Evolutionary conservation across 257 asterid species (phyloP), one percentile per base, ranked within the genome.

Genomic region (Linderniella brevidens): DNA sequence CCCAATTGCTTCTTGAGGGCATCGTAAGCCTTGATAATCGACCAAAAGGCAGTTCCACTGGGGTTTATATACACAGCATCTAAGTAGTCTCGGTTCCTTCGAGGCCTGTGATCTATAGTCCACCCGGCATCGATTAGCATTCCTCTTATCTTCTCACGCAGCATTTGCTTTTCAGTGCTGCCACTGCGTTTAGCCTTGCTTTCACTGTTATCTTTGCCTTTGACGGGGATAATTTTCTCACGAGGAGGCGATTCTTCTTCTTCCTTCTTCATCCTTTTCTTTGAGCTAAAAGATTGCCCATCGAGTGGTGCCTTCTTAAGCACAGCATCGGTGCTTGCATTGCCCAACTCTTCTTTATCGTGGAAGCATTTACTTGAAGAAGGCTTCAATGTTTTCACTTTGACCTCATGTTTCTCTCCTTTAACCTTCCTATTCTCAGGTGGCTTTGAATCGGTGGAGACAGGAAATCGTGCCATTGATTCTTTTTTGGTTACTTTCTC

Each of bases 101-200:
- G 75, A n/a, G 96, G 99, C 52, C 99, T 75, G 57, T 85, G 79
- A 67, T 90, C 99, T 58, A 90, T 85, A 19, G 72, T 71, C 99
- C 99, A 90, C 14, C 99, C 94, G 11, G 86, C 58, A 49, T 73
- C 73, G 41, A 74, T 37, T 20, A 90, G 71, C 96, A 85, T 90
- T 63, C 65, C 86, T 67, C 94, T 77, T 32, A 90, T 90, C 65
- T 64, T 64, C 65, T 85, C 99, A 25, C 96, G 83, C 64, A 90
- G 53, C 59, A 71, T 64, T 67, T 90, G 99, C 71, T 90, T 90
- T 59, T 90, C 98, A 15, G 95, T 88, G 64, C 87, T 75, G 46
- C 93, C 84, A 62, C 85, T 80, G 15, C 88, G 86, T 65, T 73
- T 76, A 13, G 68, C 62, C 57, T 80, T 74, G n/a, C 56, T 61